These are phyloP conservation scores for Coemansia reversa DNA, from an alignment of 192 early-diverging fungal genomes.

Conservation along the genomic window DNA sequence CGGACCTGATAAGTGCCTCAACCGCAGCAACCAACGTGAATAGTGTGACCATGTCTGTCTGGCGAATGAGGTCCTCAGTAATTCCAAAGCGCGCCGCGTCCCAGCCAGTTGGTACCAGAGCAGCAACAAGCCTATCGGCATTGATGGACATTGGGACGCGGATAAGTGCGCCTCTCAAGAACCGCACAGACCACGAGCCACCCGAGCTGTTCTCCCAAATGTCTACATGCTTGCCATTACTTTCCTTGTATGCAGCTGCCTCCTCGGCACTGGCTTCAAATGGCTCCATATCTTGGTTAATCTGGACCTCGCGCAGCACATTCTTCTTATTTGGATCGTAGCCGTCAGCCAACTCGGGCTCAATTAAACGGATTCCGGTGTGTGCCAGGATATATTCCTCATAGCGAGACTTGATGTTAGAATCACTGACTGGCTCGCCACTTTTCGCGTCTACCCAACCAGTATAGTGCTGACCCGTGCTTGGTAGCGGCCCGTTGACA, in stretches of 20 bases:
- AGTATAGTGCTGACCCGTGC: conserved; percentile 17
- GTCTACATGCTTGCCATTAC: conserved; percentile 78
- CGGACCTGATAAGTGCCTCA: conserved; percentile 84
- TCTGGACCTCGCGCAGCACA: conserved; percentile 81
- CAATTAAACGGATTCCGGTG: conserved; percentile 57
- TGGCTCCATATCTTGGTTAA: conserved; percentile 82
- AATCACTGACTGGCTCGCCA: conserved; percentile 78
- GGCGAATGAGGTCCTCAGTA: conserved; percentile 83
- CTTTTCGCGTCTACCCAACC: conserved; percentile 90
- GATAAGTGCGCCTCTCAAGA: conserved; percentile 86
- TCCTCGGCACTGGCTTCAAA: conserved; percentile 88
- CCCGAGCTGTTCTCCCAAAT: conserved; percentile 67
- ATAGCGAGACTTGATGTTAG: conserved; percentile 85
- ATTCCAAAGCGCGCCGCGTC: conserved; percentile 86
- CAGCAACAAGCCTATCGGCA: conserved; percentile 81
- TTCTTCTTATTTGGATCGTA: conserved; percentile 85
- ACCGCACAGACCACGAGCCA: conserved; percentile 71
- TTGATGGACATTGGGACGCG: conserved; percentile 86
- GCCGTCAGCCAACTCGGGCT: conserved; percentile 78
- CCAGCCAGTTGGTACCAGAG: conserved; percentile 94
- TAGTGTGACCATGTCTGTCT: conserved; percentile 86
- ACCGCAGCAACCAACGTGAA: conserved; percentile 87
- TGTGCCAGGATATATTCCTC: conserved; percentile 86
- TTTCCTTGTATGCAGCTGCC: conserved; percentile 76
- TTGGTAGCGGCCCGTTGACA: conserved; percentile 56